A percentile compares a stretch with the other conserved stretches of the same genome.
Conservation (phyloP, 805 yeast species). For the Spathaspora sp. region DNA sequence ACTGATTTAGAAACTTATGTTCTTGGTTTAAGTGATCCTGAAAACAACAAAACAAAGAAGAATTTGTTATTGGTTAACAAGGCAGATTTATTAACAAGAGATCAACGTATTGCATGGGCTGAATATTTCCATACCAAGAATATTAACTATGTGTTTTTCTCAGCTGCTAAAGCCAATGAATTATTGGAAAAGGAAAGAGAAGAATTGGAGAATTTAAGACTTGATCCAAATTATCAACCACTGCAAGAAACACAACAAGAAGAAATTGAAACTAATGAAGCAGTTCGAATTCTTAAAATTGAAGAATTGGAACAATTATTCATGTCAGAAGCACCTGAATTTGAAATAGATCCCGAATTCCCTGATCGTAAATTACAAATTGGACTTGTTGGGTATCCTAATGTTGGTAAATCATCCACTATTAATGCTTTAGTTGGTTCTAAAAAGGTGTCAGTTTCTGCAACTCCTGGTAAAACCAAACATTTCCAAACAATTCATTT, state of each 20-base stretch:
- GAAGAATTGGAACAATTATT: slow-evolving; percentile 83
- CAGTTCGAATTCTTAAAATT: slow-evolving; percentile 70
- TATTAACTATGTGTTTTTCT: slow-evolving; percentile 87
- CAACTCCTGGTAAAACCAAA: slow-evolving; percentile 98
- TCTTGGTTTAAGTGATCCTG: slow-evolving; percentile 60
- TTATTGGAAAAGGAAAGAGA: slow-evolving; percentile 60
- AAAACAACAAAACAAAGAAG: slow-evolving; percentile 48
- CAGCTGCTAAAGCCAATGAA: slow-evolving; percentile 83
- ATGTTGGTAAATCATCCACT: slow-evolving; percentile 93
- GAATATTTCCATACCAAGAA: slow-evolving; percentile 62
- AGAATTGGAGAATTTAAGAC: slow-evolving; percentile 30
- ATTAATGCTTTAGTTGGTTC: slow-evolving; percentile 95
- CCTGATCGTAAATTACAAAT: slow-evolving; percentile 69
- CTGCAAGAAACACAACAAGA: slow-evolving; percentile 21
- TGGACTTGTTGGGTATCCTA: slow-evolving; percentile 97
- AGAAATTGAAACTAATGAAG: slow-evolving; percentile 16
- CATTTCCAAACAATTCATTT: slow-evolving; percentile 95
- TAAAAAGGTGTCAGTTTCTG: slow-evolving; percentile 94
- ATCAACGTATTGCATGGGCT: slow-evolving; percentile 86
- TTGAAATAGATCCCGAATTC: slow-evolving; percentile 52
- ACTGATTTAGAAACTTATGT: slow-evolving; percentile 84
- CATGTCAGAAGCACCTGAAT: slow-evolving; percentile 70
- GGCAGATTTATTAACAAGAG: slow-evolving; percentile 78
- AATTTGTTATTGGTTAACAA: slow-evolving; percentile 86
- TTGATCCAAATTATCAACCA: slow-evolving; percentile 8